Percentiles rank a stretch among this genome's conserved stretches.
phyloP scores from a whole-genome alignment of 1,284 basidiomycete species.

The Earliella scabrosa region DNA sequence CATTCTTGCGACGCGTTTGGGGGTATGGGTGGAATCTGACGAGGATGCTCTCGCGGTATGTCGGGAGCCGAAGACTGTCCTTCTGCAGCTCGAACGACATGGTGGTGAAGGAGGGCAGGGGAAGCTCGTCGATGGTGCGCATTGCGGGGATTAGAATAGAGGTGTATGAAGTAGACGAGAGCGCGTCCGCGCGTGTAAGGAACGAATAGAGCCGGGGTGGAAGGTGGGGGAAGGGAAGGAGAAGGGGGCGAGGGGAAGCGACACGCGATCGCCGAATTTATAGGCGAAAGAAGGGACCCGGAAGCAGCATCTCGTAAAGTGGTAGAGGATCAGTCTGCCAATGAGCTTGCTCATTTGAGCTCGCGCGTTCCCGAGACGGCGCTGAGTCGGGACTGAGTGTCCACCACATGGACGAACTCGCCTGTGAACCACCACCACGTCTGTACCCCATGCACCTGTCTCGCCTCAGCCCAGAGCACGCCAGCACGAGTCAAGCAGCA shows the following conservation, averaged over 20 bases:
- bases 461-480: too few species aligned
- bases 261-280: constrained; percentile 12
- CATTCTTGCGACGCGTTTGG: constrained; percentile 4
- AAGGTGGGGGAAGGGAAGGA: not conserved
- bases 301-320: constrained; percentile 13
- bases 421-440: too few species aligned
- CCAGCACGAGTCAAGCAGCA: too few species aligned
- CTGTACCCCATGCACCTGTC: too few species aligned
- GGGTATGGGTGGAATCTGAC: constrained; percentile 24
- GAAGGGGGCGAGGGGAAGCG: constrained; percentile 1
- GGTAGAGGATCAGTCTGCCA: not conserved
- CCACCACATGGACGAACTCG: too few species aligned
- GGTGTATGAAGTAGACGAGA: not conserved
- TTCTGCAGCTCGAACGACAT: constrained; percentile 13
- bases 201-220: constrained; percentile 4
- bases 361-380: not conserved
- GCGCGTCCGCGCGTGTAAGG: constrained; percentile 2
- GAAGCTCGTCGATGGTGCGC: constrained; percentile 13
- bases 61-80: constrained; percentile 21
- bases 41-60: constrained; percentile 23
- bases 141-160: constrained; percentile 3
- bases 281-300: constrained; percentile 2
- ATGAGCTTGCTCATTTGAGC: not conserved
- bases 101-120: constrained; percentile 21
- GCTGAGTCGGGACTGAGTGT: not conserved